A percentile compares a stretch with the other conserved stretches of the same genome.
These are phyloP conservation scores for Boechera divaricarpa DNA, from an alignment of 345 rosid species.

Conservation along the genomic window DNA sequence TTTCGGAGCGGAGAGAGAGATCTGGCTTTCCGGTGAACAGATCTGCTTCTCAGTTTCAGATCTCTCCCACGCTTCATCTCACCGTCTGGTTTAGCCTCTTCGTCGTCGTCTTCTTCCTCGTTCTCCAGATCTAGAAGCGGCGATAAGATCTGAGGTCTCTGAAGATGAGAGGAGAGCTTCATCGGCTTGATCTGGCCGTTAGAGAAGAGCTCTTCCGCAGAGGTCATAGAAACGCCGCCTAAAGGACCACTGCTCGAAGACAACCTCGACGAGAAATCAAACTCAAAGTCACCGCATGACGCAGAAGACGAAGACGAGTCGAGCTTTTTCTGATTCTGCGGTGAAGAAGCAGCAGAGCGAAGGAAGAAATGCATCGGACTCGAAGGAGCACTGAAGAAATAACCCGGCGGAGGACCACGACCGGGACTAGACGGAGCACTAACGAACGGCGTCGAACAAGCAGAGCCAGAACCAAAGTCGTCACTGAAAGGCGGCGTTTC, in stretches of 20 bases:
- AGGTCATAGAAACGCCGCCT: constrained; percentile 73
- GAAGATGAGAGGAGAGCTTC: constrained; percentile 89
- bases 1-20: constrained; percentile 86
- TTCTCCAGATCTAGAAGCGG: constrained; percentile 75
- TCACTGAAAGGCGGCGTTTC: constrained; percentile 45
- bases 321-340: constrained; percentile 29
- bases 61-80: constrained; percentile 66
- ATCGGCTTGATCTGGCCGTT: constrained; percentile 95
- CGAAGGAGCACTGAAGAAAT: constrained; percentile 90
- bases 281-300: constrained; percentile 62
- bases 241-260: constrained; percentile 49
- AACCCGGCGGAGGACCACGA: constrained; percentile 60
- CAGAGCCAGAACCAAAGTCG: constrained; percentile 37
- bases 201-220: constrained; percentile 90
- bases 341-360: constrained; percentile 35
- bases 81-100: neutral
- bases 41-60: constrained; percentile 66
- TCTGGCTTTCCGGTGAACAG: constrained; percentile 78
- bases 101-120: constrained; percentile 58
- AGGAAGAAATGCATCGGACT: constrained; percentile 93
- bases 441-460: constrained; percentile 95
- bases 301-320: constrained; percentile 44
- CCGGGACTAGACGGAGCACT: constrained; percentile 98
- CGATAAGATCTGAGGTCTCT: constrained; percentile 72
- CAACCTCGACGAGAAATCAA: constrained; percentile 79